Base-by-base conservation (phyloP, 2,329 filamentous ascomycete genomes). In the Fusarium solani-melongenae region DNA sequence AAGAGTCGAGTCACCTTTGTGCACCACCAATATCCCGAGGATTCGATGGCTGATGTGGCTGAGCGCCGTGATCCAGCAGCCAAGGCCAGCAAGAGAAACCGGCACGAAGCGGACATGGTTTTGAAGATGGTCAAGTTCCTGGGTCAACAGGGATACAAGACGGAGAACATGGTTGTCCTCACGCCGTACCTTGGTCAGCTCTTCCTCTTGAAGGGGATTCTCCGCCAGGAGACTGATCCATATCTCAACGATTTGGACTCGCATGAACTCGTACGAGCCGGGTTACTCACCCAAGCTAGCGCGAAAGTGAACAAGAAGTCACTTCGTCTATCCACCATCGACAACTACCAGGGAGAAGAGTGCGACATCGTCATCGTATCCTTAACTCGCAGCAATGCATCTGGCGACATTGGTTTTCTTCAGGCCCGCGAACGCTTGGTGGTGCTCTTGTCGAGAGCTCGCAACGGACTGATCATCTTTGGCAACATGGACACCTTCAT, bases 311-410 rank as follows among this genome's bases (percentile, higher is more conserved):
- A 84, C 0, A 92, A 90, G 69, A 83, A 83, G 1, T 83, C 79
- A 0, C 83, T 94, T 17, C 84, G 87, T 0, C 83, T 95, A 0
- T 93, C 92, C 0, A 94, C 92, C 0, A 92, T 95, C 60, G 92
- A 95, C 70, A 95, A 95, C 69, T 95, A 93, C 66, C 93, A 95
- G 78, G 92, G 93, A 2, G 93, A 95, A 76, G 93, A 95, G 72
- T 91, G 89, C 39, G 89, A 94, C 1, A 92, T 95, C 17, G 90
- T 94, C 0, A 87, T 95, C 9, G 88, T 84, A 0, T 92, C 91
- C 0, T 79, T 95, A 12, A 93, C 92, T 0, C 84, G 93, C 6
- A 92, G 92, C 78, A 95, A 95, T 70, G 66, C 76, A 0, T 76
- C 77, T 0, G 87, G 89, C 0, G 90, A 94, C 1, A 93, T 94